phyloP scores from a whole-genome alignment of 306 rosid species.

The Coriaria nepalensis region DNA sequence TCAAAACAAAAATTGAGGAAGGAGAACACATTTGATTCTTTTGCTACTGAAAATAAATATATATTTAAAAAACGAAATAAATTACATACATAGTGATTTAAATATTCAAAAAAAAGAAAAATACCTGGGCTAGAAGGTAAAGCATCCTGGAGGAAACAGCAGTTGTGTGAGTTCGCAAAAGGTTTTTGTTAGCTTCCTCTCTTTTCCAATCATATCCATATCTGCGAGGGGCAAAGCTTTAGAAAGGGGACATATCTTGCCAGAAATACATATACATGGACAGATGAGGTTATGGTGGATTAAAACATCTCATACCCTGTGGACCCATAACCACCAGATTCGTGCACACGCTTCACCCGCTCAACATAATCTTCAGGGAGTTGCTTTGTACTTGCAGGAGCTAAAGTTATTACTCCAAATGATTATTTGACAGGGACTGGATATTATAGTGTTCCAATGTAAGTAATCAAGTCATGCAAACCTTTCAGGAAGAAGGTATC shows the following conservation, averaged over 20 bases:
- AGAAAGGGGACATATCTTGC: neutral
- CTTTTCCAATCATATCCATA: conserved; percentile 82
- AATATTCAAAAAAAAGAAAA: no score
- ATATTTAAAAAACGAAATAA: no score
- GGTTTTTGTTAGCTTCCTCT: conserved; percentile 85
- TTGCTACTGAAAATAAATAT: no score
- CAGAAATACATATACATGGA: neutral
- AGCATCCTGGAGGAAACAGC: conserved; percentile 95
- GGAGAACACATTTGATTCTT: no score
- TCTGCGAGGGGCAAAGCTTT: conserved; percentile 26
- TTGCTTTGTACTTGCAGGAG: conserved; percentile 61
- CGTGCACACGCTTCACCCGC: conserved; percentile 76
- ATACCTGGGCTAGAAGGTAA: conserved; percentile 67
- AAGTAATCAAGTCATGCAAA: conserved; percentile 14
- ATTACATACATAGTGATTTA: no score
- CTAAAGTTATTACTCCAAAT: conserved; percentile 27
- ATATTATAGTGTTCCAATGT: conserved; percentile 8
- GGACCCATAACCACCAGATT: conserved; percentile 83
- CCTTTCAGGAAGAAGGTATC: conserved; percentile 80
- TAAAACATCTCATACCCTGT: conserved; percentile 53
- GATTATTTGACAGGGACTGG: conserved; percentile 14
- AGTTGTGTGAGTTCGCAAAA: conserved; percentile 85
- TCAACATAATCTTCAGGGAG: conserved; percentile 91
- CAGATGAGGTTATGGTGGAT: neutral
- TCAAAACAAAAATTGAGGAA: neutral